phyloP scores from a whole-genome alignment of 495 filamentous ascomycete species.

The Arthonia radiata region DNA sequence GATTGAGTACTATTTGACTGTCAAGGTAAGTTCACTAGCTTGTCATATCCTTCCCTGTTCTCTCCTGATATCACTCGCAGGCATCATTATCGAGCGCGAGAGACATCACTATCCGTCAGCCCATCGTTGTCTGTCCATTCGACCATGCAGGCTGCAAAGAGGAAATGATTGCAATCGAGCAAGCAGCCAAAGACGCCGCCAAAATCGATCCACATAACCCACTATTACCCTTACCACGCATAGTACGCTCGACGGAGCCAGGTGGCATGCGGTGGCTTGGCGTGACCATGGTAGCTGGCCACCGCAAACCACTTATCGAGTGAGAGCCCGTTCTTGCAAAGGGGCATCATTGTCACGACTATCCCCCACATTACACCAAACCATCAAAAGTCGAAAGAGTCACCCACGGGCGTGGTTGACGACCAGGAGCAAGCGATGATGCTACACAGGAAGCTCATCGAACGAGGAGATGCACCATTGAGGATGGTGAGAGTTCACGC shows the following conservation, averaged over 20 bases:
- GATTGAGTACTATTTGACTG: conserved; percentile 86
- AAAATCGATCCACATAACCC: conserved; percentile 72
- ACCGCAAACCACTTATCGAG: conserved; percentile 78
- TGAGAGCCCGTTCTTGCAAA: no score
- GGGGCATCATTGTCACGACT: no score
- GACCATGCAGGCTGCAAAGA: conserved; percentile 91
- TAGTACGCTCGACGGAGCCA: conserved; percentile 52
- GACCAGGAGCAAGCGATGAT: no score
- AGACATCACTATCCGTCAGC: conserved; percentile 77
- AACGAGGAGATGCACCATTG: no score
- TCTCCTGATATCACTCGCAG: no score
- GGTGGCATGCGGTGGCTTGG: conserved; percentile 56
- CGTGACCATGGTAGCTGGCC: conserved; percentile 59
- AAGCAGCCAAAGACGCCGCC: conserved; percentile 76
- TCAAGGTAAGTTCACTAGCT: conserved; percentile 70
- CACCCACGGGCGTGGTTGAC: no score
- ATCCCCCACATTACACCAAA: no score
- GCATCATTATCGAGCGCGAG: conserved; percentile 72
- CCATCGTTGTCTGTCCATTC: conserved; percentile 85
- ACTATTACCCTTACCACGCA: conserved; percentile 57
- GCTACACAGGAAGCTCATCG: no score
- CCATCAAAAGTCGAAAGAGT: no score
- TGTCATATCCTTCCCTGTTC: no score
- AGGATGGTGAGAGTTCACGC: no score
- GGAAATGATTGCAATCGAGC: conserved; percentile 93